phyloP scores from a whole-genome alignment of 1,284 basidiomycete genomes.

The Cerioporus squamosus region DNA sequence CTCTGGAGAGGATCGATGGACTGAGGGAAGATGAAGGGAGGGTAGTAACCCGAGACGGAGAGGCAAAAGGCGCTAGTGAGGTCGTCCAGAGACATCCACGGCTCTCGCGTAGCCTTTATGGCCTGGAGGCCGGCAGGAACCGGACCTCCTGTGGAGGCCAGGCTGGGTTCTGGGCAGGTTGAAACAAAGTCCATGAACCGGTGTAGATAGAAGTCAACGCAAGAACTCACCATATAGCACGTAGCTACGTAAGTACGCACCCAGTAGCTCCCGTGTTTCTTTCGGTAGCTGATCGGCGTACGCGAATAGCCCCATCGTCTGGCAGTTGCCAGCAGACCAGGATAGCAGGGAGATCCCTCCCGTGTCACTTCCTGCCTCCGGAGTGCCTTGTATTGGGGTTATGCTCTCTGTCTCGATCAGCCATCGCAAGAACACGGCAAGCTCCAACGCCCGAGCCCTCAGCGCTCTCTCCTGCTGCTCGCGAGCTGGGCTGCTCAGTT shows the following conservation, averaged over 20 bases:
- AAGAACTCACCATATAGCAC: slow-evolving; percentile 29
- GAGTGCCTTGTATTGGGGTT: slow-evolving; percentile 18
- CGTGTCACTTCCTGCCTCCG: background rate
- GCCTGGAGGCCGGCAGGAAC: background rate
- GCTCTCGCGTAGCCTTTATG: slow-evolving; percentile 1
- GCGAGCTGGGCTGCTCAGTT: slow-evolving; percentile 16
- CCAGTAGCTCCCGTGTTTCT: slow-evolving; percentile 21
- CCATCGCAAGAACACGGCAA: slow-evolving; percentile 33
- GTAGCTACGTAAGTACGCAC: slow-evolving; percentile 26
- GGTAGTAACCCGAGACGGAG: slow-evolving; percentile 21
- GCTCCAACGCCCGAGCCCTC: slow-evolving; percentile 26
- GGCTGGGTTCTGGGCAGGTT: slow-evolving; percentile 3
- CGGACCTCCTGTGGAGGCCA: background rate
- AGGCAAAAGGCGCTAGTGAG: slow-evolving; percentile 10
- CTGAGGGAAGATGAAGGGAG: slow-evolving; percentile 13
- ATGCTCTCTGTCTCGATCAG: slow-evolving; percentile 28
- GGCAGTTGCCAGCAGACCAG: slow-evolving; percentile 33
- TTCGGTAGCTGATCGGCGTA: slow-evolving; percentile 22
- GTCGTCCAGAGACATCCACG: slow-evolving; percentile 7
- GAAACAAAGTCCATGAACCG: too few species aligned
- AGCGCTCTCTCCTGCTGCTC: slow-evolving; percentile 23
- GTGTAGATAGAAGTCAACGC: background rate
- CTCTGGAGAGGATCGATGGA: slow-evolving; percentile 5
- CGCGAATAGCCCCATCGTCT: slow-evolving; percentile 27
- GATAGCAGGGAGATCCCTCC: slow-evolving; percentile 33